Percentiles rank a stretch among this genome's conserved stretches.
phyloP scores from a whole-genome alignment of 2,329 filamentous ascomycete species.

The Akanthomyces muscarius region DNA sequence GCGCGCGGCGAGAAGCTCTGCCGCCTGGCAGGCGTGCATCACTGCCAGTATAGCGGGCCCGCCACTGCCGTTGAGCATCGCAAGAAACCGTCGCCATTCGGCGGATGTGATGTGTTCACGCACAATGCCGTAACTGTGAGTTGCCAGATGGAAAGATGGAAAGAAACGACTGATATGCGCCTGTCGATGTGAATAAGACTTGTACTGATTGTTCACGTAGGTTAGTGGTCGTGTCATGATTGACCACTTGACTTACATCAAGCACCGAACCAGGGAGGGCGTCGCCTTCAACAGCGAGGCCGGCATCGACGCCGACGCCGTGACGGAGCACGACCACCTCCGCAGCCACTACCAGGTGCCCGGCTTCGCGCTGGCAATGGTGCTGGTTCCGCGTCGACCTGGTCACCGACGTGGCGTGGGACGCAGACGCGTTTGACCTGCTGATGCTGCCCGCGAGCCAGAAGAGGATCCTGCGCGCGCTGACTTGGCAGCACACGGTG shows the following conservation, averaged over 20 bases:
- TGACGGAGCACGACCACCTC: neutral
- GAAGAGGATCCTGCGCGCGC: neutral
- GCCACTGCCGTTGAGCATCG: neutral
- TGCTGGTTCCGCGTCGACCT: conserved; percentile 11
- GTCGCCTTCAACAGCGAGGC: neutral
- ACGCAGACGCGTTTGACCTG: conserved; percentile 5
- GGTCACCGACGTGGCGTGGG: neutral
- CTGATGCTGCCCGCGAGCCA: neutral
- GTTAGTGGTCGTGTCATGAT: neutral
- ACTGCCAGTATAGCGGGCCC: neutral
- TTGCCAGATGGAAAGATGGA: neutral
- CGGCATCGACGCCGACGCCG: neutral
- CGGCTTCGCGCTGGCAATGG: conserved; percentile 3
- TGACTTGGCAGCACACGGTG: neutral
- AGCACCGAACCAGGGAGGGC: neutral
- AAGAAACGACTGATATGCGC: no score
- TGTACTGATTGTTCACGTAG: neutral
- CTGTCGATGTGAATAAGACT: neutral
- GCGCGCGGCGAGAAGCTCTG: conserved; percentile 2
- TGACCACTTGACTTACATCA: conserved; percentile 3
- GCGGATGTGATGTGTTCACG: neutral
- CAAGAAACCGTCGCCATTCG: neutral
- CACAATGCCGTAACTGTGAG: neutral
- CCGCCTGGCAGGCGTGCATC: neutral
- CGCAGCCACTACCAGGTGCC: conserved; percentile 2